phyloP scores from a whole-genome alignment of 345 rosid genomes.

The Murraya koenigii region DNA sequence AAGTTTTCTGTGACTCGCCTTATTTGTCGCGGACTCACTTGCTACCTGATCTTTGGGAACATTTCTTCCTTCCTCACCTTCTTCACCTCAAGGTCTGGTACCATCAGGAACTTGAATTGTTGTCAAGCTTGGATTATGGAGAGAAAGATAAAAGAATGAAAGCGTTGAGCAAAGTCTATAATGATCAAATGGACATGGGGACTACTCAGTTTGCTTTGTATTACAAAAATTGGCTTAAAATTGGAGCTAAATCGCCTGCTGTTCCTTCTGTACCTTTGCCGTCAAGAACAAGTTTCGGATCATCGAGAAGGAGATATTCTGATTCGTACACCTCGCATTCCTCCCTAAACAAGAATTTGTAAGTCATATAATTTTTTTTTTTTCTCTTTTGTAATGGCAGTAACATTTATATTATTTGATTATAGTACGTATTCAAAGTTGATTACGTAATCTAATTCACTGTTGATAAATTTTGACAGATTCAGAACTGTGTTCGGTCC shows the following conservation, averaged over 20 bases:
- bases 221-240: conserved; percentile 54
- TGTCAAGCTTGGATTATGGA: conserved; percentile 20
- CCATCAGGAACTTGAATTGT: conserved; percentile 39
- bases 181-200: conserved; percentile 48
- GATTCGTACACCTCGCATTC: conserved; percentile 45
- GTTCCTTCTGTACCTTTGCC: conserved; percentile 55
- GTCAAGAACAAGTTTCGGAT: conserved; percentile 23
- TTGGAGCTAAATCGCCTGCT: conserved; percentile 45
- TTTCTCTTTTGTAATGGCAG: neutral
- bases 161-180: conserved; percentile 37
- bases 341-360: conserved; percentile 42
- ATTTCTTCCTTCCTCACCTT: conserved; percentile 66
- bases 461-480: conserved; percentile 22
- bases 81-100: conserved; percentile 69
- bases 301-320: conserved; percentile 44
- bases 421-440: neutral
- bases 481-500: conserved; percentile 47
- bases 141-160: conserved; percentile 36
- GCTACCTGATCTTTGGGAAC: conserved; percentile 72
- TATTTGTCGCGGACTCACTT: conserved; percentile 51
- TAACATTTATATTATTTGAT: neutral
- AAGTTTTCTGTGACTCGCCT: conserved; percentile 53
- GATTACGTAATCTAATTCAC: neutral
- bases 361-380: conserved; percentile 16
- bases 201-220: conserved; percentile 51